A percentile compares a stretch with the other conserved stretches of the same genome.
Evolutionary conservation across 768 basidiomycete genomes (phyloP).

Genomic region (Strobilomyces dryophilus): DNA sequence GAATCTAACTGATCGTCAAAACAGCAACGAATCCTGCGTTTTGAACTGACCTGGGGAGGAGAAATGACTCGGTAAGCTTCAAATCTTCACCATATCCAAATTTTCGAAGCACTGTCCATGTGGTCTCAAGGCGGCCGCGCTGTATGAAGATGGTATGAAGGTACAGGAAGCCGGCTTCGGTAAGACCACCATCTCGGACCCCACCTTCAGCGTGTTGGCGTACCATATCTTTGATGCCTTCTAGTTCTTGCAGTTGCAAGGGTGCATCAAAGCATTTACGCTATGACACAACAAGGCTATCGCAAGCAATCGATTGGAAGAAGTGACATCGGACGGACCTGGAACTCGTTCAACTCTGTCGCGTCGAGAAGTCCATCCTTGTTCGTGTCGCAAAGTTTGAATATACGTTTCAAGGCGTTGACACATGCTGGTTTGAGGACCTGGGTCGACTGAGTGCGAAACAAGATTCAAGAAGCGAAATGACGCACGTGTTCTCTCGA

Average conservation of each 20-base stretch:
- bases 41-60: slow-evolving; percentile 75
- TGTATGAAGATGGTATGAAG: slow-evolving; percentile 97
- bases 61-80: slow-evolving; percentile 80
- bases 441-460: slow-evolving; percentile 37
- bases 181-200: slow-evolving; percentile 76
- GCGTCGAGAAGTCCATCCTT: slow-evolving; percentile 92
- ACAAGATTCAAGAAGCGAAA: slow-evolving; percentile 1
- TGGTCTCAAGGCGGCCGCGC: slow-evolving; percentile 91
- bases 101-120: slow-evolving; percentile 92
- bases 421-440: slow-evolving; percentile 90
- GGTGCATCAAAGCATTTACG: slow-evolving; percentile 95
- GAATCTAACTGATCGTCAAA: slow-evolving; percentile 50
- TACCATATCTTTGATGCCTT: slow-evolving; percentile 95
- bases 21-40: neutral
- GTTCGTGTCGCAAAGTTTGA: slow-evolving; percentile 92
- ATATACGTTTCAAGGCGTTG: slow-evolving; percentile 86
- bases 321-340: slow-evolving; percentile 46
- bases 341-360: slow-evolving; percentile 93
- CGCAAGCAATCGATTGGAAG: neutral
- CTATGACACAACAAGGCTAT: slow-evolving; percentile 35
- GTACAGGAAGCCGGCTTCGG: slow-evolving; percentile 89
- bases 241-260: slow-evolving; percentile 86
- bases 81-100: slow-evolving; percentile 97
- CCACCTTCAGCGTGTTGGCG: slow-evolving; percentile 71
- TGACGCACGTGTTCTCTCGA: slow-evolving; percentile 86